Evolutionary conservation across 352 stramenopile species (phyloP).

Genomic region (Globisporangium radiosum): DNA sequence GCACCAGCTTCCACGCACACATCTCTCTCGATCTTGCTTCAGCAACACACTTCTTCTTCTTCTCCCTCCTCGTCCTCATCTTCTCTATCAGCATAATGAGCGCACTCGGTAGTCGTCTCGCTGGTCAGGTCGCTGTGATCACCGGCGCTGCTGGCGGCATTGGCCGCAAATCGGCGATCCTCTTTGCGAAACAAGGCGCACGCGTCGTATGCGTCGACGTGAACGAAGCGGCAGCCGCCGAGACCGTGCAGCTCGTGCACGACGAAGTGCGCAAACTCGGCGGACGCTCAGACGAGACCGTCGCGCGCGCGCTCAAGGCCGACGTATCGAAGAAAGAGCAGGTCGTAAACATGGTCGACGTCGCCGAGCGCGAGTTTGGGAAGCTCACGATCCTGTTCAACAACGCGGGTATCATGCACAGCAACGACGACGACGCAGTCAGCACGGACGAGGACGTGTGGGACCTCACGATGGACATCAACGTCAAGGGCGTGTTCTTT

Average conservation of each 20-base stretch:
- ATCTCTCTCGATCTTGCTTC: not conserved
- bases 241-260: constrained; percentile 63
- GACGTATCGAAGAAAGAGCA: constrained; percentile 73
- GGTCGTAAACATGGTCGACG: constrained; percentile 68
- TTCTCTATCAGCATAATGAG: constrained; percentile 24
- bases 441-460: constrained; percentile 72
- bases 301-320: constrained; percentile 46
- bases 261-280: constrained; percentile 58
- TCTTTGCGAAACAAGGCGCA: constrained; percentile 78
- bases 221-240: constrained; percentile 53
- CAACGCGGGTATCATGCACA: constrained; percentile 86
- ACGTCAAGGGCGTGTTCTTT: constrained; percentile 87
- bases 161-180: constrained; percentile 70
- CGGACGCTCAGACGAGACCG: constrained; percentile 26
- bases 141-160: constrained; percentile 80
- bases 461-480: constrained; percentile 85
- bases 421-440: constrained; percentile 70
- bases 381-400: constrained; percentile 81
- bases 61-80: not conserved
- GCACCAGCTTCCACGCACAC: constrained; percentile 6
- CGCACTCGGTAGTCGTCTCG: constrained; percentile 47
- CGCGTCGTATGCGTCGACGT: constrained; percentile 77
- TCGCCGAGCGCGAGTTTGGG: constrained; percentile 78
- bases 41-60: not conserved
- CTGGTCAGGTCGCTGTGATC: constrained; percentile 74